These are phyloP conservation scores for Lasiodiplodia citricola DNA, from an alignment of 2,329 filamentous ascomycete genomes.

Conservation along the genomic window DNA sequence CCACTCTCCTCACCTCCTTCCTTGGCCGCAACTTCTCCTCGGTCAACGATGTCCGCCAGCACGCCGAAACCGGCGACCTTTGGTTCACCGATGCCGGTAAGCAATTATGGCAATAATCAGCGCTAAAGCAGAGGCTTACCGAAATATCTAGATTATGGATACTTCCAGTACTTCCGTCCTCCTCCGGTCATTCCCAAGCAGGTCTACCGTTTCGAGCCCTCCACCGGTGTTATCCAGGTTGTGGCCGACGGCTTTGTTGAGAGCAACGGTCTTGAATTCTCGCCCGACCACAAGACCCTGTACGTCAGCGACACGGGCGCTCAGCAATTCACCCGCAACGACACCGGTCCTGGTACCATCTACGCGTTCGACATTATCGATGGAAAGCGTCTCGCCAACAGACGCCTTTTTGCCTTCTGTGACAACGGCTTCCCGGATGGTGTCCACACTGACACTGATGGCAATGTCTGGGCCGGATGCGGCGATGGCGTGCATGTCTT, in stretches of 20 bases:
- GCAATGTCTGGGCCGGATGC: conserved; percentile 62
- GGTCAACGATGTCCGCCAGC: conserved; percentile 50
- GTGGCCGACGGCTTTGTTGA: conserved; percentile 50
- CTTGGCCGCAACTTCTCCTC: conserved; percentile 54
- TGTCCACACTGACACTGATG: conserved; percentile 57
- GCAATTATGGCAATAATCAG: background rate
- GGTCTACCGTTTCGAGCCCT: conserved; percentile 51
- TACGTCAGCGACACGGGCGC: conserved; percentile 53
- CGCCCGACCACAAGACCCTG: conserved; percentile 49
- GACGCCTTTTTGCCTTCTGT: conserved; percentile 61
- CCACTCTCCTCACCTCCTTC: conserved; percentile 53
- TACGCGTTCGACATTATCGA: conserved; percentile 52
- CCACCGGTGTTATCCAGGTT: conserved; percentile 47
- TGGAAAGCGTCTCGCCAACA: conserved; percentile 41
- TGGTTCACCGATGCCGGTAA: conserved; percentile 54
- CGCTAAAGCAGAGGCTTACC: background rate
- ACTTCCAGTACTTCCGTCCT: conserved; percentile 40
- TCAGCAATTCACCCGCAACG: conserved; percentile 38
- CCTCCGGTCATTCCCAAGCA: conserved; percentile 39
- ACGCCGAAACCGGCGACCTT: conserved; percentile 51
- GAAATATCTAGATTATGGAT: conserved; percentile 30
- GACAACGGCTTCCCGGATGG: conserved; percentile 65
- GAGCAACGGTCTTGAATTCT: conserved; percentile 54
- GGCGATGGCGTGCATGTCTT: conserved; percentile 63
- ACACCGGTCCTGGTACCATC: conserved; percentile 48